phyloP scores from a whole-genome alignment of 2,329 filamentous ascomycete species.

The Cordyceps militaris region DNA sequence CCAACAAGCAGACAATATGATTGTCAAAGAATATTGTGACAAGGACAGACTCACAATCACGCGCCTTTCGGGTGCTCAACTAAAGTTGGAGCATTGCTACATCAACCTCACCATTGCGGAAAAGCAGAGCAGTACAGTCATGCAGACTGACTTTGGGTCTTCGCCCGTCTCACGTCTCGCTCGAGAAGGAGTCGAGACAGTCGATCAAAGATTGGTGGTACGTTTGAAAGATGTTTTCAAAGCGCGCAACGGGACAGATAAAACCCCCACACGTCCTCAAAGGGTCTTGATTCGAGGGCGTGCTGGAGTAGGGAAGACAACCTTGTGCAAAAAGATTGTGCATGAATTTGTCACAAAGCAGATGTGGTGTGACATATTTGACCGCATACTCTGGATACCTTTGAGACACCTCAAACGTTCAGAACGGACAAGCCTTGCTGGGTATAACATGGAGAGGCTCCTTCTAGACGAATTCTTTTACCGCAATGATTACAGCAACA shows the following conservation, averaged over 20 bases:
- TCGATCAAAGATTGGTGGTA: too few relatives aligned
- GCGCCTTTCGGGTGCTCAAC: constrained; percentile 26
- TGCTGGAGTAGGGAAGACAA: constrained; percentile 34
- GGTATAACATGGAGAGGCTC: constrained; percentile 13
- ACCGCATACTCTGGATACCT: constrained; percentile 34
- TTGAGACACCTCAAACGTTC: constrained; percentile 26
- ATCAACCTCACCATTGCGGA: constrained; percentile 32
- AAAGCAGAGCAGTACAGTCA: constrained; percentile 1
- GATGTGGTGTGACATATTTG: constrained; percentile 24
- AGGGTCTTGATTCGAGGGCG: constrained; percentile 30
- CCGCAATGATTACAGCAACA: constrained; percentile 23
- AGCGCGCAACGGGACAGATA: neutral
- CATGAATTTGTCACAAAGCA: constrained; percentile 24
- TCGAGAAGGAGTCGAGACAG: neutral
- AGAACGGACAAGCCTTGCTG: too few relatives aligned
- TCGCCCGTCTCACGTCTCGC: neutral
- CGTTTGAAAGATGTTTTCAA: neutral
- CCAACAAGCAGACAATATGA: constrained; percentile 18
- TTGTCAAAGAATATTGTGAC: constrained; percentile 20
- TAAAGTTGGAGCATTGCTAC: constrained; percentile 31
- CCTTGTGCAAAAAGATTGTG: constrained; percentile 35
- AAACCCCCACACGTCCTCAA: neutral
- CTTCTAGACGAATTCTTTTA: constrained; percentile 20
- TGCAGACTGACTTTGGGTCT: too few relatives aligned
- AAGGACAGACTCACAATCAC: constrained; percentile 23